Percentiles rank a stretch among this genome's conserved stretches.
phyloP scores from a whole-genome alignment of 108 stramenopile species.

The Asterionellopsis glacialis region DNA sequence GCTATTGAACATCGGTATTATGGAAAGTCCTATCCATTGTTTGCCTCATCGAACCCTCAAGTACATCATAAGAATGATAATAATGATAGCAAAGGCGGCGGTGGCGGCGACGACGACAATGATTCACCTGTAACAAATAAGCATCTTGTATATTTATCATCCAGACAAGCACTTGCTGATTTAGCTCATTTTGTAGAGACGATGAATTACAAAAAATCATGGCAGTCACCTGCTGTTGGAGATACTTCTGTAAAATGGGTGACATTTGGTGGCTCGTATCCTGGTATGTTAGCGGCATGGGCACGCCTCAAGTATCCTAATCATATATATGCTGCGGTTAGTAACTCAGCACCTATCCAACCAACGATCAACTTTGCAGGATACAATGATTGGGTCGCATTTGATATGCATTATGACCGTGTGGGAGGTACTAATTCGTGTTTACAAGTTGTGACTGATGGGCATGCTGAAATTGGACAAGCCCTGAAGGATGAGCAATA shows the following conservation, averaged over 20 bases:
- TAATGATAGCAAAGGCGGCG: background rate
- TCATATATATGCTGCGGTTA: conserved; percentile 71
- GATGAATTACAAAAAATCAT: conserved; percentile 8
- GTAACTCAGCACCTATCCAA: conserved; percentile 80
- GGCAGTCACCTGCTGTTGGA: background rate
- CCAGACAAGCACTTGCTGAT: conserved; percentile 81
- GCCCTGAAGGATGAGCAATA: conserved; percentile 14
- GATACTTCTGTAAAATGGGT: conserved; percentile 40
- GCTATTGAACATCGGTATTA: conserved; percentile 92
- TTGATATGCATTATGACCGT: conserved; percentile 41
- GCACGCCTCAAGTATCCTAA: conserved; percentile 80
- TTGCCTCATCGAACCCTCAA: conserved; percentile 2
- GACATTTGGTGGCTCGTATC: conserved; percentile 89
- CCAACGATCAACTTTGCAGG: conserved; percentile 69
- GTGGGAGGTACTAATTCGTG: conserved; percentile 79
- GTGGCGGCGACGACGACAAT: background rate
- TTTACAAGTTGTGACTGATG: conserved; percentile 48
- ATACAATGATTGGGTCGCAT: conserved; percentile 77
- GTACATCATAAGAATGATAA: background rate
- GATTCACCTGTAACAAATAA: conserved; percentile 33
- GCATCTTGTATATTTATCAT: conserved; percentile 59
- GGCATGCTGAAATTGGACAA: conserved; percentile 51
- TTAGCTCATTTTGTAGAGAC: conserved; percentile 59
- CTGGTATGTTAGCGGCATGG: conserved; percentile 83
- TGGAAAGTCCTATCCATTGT: conserved; percentile 64